These are phyloP conservation scores for Candida pseudofarinosa DNA, from an alignment of 805 yeast genomes.

Conservation along the genomic window DNA sequence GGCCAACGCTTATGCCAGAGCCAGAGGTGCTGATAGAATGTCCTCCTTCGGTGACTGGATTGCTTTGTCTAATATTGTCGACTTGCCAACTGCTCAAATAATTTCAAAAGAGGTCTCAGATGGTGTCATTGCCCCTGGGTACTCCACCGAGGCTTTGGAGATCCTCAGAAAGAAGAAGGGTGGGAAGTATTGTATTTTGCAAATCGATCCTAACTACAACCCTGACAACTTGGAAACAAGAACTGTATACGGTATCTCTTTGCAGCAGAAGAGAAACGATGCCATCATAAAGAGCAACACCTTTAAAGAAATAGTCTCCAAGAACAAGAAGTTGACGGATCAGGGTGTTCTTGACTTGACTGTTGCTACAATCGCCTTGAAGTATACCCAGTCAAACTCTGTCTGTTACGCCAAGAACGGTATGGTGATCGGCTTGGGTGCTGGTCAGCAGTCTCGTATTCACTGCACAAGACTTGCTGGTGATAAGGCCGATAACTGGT, in stretches of 20 bases:
- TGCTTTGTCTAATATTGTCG: conserved; percentile 95
- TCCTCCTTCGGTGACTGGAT: conserved; percentile 98
- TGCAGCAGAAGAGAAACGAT: conserved; percentile 97
- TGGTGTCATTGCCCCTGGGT: conserved; percentile 99
- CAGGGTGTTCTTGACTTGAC: conserved; percentile 92
- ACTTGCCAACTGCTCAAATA: conserved; percentile 92
- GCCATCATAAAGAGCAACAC: conserved; percentile 89
- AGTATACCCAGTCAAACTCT: conserved; percentile 97
- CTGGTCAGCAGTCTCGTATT: conserved; percentile 99
- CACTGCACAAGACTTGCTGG: conserved; percentile 99
- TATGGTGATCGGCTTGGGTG: conserved; percentile 98
- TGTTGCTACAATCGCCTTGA: conserved; percentile 95
- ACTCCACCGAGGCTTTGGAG: conserved; percentile 85
- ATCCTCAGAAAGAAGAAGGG: conserved; percentile 88
- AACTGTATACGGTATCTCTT: conserved; percentile 92
- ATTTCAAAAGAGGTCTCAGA: conserved; percentile 97
- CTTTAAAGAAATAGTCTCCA: conserved; percentile 87
- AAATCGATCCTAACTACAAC: conserved; percentile 89
- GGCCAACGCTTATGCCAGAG: conserved; percentile 98
- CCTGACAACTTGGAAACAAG: conserved; percentile 84
- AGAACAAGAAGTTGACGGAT: conserved; percentile 81
- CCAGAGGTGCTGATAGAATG: conserved; percentile 99
- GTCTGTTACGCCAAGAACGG: conserved; percentile 98
- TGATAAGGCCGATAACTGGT: conserved; percentile 99
- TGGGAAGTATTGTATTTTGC: conserved; percentile 94